These are phyloP conservation scores for Schizochytrium sp. DNA, from an alignment of 108 stramenopile species.

Conservation along the genomic window DNA sequence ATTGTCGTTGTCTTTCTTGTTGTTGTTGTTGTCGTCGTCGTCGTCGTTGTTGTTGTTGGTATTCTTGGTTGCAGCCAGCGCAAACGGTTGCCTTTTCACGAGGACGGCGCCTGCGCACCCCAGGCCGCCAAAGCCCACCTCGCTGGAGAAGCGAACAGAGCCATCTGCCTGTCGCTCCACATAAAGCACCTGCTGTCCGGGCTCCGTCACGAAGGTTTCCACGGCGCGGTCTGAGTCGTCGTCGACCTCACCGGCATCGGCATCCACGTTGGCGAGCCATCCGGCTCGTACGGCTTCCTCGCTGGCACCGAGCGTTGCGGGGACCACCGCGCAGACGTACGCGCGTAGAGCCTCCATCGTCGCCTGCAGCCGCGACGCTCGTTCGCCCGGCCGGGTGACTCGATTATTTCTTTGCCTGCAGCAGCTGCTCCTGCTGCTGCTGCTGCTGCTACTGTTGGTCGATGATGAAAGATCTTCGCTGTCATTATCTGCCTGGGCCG, in stretches of 20 bases:
- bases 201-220: neutral
- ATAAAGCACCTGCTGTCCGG: neutral
- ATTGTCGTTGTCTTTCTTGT: neutral
- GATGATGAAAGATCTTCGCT: no score
- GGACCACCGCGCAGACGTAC: neutral
- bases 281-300: neutral
- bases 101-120: constrained; percentile 3
- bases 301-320: neutral
- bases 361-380: no score
- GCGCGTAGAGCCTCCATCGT: neutral
- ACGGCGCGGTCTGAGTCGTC: neutral
- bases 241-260: neutral
- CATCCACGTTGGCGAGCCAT: neutral
- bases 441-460: no score
- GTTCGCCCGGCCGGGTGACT: no score
- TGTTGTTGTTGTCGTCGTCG: no score
- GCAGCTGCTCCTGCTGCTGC: no score
- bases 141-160: neutral
- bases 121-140: neutral
- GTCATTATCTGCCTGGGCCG: no score
- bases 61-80: neutral
- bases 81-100: neutral
- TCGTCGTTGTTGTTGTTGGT: no score
- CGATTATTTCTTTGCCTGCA: no score
- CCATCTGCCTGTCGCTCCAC: neutral